Base-by-base conservation (phyloP, 768 basidiomycete species). In the Fomitopsis serialis region DNA sequence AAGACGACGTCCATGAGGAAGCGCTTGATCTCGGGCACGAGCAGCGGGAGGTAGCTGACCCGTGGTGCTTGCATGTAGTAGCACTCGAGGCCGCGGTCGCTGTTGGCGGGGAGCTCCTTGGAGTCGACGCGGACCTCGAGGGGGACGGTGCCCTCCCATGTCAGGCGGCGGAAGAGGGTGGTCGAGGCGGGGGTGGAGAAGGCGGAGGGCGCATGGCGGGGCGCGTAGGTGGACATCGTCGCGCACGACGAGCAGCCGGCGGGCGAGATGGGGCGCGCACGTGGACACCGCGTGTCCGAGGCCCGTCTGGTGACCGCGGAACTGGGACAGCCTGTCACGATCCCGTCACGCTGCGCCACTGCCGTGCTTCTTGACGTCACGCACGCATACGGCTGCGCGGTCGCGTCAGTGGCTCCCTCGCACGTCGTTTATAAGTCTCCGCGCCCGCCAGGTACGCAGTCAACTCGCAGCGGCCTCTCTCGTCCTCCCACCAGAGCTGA, bases 1-100 rank as follows among this genome's bases (percentile, higher is more conserved):
- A 98, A 87, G 12, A 95, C 90, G 51, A 98, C 84, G 58, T 97
- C 91, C 75, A 90, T 85, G 57, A 98, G 78, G 70, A 92, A 92
- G 61, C 85, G 80, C 54, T 87, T 81, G 54, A 99, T 81, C 63
- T 97, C 92, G 3, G 92, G 87, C 63, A 98, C 80, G 44, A 98
- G 71, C 24, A 98, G 77, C 12, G 97, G 92, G 34, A 99, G 83
- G 71, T 98, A 99, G 70, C 85, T 86, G 64, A 98, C 87, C 50
- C 97, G 80, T 34, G 95, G 89, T 6, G 91, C 95, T 69, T 92
- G 89, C 49, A 92, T 74, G 70, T 85, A 97, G 71, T 94, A 96
- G 65, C 85, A 87, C 69, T 96, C 93, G 35, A 92, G 79, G 21
- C 86, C 87, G 51, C 91, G 84, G 74, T 96, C 90, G 54, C 88